Evolutionary conservation across 306 rosid species (phyloP), one percentile per base, ranked within the genome.

Genomic region (Vigna radiata): DNA sequence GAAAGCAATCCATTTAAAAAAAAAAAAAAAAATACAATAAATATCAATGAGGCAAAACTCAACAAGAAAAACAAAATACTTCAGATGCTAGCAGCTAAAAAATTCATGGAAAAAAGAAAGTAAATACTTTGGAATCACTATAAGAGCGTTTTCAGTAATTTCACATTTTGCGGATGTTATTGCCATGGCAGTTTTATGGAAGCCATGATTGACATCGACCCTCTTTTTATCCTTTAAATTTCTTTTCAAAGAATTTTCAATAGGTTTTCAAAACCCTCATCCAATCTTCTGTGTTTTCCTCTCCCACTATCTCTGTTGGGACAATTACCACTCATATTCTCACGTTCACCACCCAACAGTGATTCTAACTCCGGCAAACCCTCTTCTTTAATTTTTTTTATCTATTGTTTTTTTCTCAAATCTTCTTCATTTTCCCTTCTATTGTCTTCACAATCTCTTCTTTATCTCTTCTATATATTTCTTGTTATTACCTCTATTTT

Each of bases 1-100:
- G 97, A 85, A 76, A 86, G 55, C 21, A 82, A 75, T 16, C 56
- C 66, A 58, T 25, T 52, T 33, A 5, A 55, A 6, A 29, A 18
- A 61, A 8, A 19, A n/a, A n/a, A n/a, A 1, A 73, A 72, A 56
- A 39, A 72, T 79, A 44, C 18, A 68, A 70, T 23, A 49, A 68
- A 76, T 33, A 62, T 46, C 31, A 19, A 71, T 4, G 11, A 83
- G 63, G 65, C 18, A 14, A 66, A 75, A 43, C 49, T 21, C 47
- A 53, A 68, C 56, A 52, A 75, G 62, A 52, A 49, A 54, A 39
- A 37, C 19, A 79, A 54, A 61, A 76, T 0, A 53, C 18, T 23
- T 63, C 23, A 41, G 53, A 66, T 19, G 18, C 36, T 66, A 21
- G 36, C 18, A 19, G 33, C 21, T 41, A 12, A 61, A 68, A 44